Conservation (phyloP, 148 eudicot genomes). For the Silene uniflora region DNA sequence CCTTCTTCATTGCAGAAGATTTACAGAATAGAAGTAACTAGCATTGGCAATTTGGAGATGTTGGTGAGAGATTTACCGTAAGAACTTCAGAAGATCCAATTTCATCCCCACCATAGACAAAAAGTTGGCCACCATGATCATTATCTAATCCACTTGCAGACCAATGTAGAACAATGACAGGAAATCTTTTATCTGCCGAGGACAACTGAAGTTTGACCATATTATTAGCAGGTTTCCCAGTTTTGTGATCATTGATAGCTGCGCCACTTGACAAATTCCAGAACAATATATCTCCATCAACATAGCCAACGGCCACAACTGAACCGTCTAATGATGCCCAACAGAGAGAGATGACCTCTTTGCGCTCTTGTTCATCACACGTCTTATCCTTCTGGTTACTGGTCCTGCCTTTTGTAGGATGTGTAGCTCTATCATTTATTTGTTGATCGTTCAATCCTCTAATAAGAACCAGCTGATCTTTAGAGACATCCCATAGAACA, state of each 20-base stretch:
- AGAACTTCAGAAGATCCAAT: conserved; percentile 96
- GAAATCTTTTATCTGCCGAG: conserved; percentile 68
- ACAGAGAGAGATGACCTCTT: conserved; percentile 83
- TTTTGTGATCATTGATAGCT: conserved; percentile 35
- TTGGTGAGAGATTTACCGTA: conserved; percentile 51
- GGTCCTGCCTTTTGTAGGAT: conserved; percentile 31
- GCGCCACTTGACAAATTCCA: conserved; percentile 57
- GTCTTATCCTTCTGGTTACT: conserved; percentile 32
- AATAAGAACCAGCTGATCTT: conserved; percentile 57
- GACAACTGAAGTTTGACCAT: conserved; percentile 72
- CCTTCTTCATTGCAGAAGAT: conserved; percentile 5
- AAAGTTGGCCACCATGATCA: conserved; percentile 65
- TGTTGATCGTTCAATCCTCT: conserved; percentile 60
- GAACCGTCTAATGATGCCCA: conserved; percentile 97
- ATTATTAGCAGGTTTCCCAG: conserved; percentile 46
- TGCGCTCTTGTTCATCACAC: conserved; percentile 51
- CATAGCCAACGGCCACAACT: conserved; percentile 85
- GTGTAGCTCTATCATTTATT: conserved; percentile 29
- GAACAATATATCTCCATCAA: conserved; percentile 91
- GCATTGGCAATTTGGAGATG: conserved; percentile 2
- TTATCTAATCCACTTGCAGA: conserved; percentile 36
- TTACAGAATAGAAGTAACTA: conserved; percentile 13
- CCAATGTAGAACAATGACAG: conserved; percentile 89
- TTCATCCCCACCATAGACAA: conserved; percentile 89
- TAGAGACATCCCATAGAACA: conserved; percentile 73